Conservation (phyloP, 2,329 filamentous ascomycete genomes). For the Claviceps sp. region DNA sequence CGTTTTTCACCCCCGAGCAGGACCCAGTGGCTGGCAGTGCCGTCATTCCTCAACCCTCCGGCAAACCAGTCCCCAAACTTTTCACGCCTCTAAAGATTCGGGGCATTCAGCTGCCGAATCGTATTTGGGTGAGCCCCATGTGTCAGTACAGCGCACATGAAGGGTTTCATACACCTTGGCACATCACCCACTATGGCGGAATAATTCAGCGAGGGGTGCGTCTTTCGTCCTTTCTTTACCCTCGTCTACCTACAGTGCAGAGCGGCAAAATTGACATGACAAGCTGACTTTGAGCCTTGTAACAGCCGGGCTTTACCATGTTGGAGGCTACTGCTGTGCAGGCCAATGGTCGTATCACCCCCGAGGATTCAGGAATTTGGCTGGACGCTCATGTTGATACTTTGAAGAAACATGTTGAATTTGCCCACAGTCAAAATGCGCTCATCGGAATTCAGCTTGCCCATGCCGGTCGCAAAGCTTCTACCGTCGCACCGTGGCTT, state of each 20-base stretch:
- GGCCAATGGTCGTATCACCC: constrained; percentile 69
- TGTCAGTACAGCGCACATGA: constrained; percentile 2
- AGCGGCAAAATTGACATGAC: neutral
- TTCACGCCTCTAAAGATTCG: neutral
- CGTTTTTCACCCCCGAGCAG: constrained; percentile 43
- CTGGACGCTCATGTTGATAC: constrained; percentile 67
- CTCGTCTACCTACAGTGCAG: neutral
- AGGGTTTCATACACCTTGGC: constrained; percentile 1
- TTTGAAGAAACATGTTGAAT: constrained; percentile 58
- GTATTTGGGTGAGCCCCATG: neutral
- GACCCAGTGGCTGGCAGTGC: constrained; percentile 28
- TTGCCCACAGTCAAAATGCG: constrained; percentile 64
- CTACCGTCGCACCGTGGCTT: constrained; percentile 52
- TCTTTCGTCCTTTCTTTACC: neutral
- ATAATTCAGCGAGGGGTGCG: constrained; percentile 1
- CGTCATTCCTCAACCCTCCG: neutral
- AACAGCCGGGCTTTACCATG: constrained; percentile 49
- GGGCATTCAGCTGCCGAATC: neutral
- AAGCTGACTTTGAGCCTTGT: neutral
- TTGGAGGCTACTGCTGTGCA: constrained; percentile 69
- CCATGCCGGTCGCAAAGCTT: constrained; percentile 64
- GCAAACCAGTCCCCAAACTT: neutral
- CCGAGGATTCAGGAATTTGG: constrained; percentile 71
- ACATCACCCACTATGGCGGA: constrained; percentile 28
- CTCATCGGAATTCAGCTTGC: constrained; percentile 68